Evolutionary conservation across 345 rosid genomes (phyloP), one percentile per base, ranked within the genome.

Genomic region (Abelmoschus esculentus): DNA sequence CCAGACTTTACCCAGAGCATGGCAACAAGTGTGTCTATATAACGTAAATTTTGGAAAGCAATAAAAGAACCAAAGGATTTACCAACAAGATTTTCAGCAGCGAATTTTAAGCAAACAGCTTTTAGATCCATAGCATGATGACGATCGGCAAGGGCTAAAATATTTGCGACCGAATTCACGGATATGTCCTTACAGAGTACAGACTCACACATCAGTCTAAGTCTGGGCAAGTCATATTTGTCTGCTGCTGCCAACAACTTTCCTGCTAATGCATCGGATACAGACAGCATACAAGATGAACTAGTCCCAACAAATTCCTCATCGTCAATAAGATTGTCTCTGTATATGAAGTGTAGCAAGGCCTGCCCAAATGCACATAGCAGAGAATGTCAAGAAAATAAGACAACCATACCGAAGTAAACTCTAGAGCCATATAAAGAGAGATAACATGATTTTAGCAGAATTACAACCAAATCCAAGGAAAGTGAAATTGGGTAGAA

Each of bases 1-100:
- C 26, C 26, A 22, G 26, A 22, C 26, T 22, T 22, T 22, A 22
- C 26, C 26, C 26, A 22, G 26, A 22, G 26, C 26, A 22, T 22
- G 26, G 26, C 26, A 22, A 22, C 26, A 22, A 22, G 26, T 22
- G 26, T 22, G 26, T 22, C 26, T 22, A 64, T 2, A 40, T 5
- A 40, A 18, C 2, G 8, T n/a, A 10, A 63, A 40, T 40, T 14
- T 42, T 46, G 18, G 31, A 32, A 64, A 47, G 0, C 49, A 26
- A 26, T 50, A 57, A 52, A 50, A 76, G 73, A 36, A 22, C 13
- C 1, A 61, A 75, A 68, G 69, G 73, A 72, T 83, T 34, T 82
- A 93, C 98, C 93, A 22, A 83, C 76, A 4, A 89, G 97, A 86
- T 93, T 90, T 70, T 93, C 97, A 42, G 96, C 98, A 69, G 97